Evolutionary conservation across 495 filamentous ascomycete genomes (phyloP).

Genomic region (Neurospora sp.): DNA sequence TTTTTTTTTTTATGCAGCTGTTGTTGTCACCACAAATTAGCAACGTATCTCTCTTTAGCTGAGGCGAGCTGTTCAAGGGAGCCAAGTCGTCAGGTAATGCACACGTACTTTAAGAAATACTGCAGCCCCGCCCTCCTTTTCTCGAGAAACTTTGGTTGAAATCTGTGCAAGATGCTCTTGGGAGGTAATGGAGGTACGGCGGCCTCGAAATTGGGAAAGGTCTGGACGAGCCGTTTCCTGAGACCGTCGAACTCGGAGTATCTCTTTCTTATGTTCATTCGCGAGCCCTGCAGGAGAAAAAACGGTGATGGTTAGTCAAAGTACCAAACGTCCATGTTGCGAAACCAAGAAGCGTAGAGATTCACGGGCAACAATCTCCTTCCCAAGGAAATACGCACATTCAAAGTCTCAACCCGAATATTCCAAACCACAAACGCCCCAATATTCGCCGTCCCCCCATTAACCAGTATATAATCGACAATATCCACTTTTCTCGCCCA

Average conservation of each 20-base stretch:
- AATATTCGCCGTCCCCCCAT: conserved; percentile 39
- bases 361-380: neutral
- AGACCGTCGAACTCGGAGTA: conserved; percentile 51
- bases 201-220: conserved; percentile 44
- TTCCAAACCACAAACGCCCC: conserved; percentile 51
- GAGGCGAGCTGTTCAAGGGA: neutral
- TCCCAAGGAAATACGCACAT: conserved; percentile 18
- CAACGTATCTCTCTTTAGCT: neutral
- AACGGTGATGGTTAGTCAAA: neutral
- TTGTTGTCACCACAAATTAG: neutral
- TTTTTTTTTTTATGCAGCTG: conserved; percentile 29
- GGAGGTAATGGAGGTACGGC: conserved; percentile 46
- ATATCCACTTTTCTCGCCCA: conserved; percentile 48
- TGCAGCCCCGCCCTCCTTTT: conserved; percentile 42
- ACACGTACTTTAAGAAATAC: conserved; percentile 45
- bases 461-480: conserved; percentile 39
- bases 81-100: neutral
- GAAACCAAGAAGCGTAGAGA: neutral
- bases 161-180: conserved; percentile 45
- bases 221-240: conserved; percentile 36
- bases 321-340: neutral
- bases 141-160: conserved; percentile 42
- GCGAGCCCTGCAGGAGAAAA: conserved; percentile 29
- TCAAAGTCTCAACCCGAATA: conserved; percentile 42
- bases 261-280: conserved; percentile 46